These are phyloP conservation scores for Periconia sp. DNA, from an alignment of 2,329 filamentous ascomycete species.

Conservation along the genomic window DNA sequence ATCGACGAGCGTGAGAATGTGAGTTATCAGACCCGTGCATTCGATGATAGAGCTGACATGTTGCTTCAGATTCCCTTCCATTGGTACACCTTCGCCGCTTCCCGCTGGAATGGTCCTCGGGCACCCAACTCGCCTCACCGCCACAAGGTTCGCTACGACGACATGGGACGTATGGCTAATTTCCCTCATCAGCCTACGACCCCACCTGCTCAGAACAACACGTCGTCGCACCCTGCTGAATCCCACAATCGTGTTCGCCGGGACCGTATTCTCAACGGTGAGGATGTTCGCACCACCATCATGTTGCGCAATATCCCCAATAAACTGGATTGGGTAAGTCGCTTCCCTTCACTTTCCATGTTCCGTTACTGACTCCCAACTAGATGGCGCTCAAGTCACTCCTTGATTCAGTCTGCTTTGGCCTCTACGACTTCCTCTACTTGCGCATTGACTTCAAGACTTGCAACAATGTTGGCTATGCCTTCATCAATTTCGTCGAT, in stretches of 20 bases:
- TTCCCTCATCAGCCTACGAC: conserved; percentile 12
- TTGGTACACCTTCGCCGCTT: conserved; percentile 18
- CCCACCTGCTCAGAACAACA: conserved; percentile 4
- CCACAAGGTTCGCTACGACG: conserved; percentile 22
- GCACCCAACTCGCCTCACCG: conserved; percentile 22
- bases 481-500: conserved; percentile 92
- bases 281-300: conserved; percentile 61
- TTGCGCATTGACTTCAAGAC: conserved; percentile 69
- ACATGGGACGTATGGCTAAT: conserved; percentile 22
- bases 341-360: not conserved
- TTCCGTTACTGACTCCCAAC: conserved; percentile 14
- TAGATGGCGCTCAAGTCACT: conserved; percentile 65
- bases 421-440: conserved; percentile 94
- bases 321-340: conserved; percentile 67
- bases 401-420: conserved; percentile 75
- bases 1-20: conserved; percentile 16
- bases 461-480: conserved; percentile 79
- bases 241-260: conserved; percentile 44
- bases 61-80: conserved; percentile 21
- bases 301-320: conserved; percentile 97
- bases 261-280: conserved; percentile 44
- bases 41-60: conserved; percentile 13
- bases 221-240: conserved; percentile 22
- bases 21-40: conserved; percentile 6
- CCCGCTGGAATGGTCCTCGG: conserved; percentile 22